phyloP scores from a whole-genome alignment of 495 filamentous ascomycete genomes.

The Umbilicaria muhlenbergii region DNA sequence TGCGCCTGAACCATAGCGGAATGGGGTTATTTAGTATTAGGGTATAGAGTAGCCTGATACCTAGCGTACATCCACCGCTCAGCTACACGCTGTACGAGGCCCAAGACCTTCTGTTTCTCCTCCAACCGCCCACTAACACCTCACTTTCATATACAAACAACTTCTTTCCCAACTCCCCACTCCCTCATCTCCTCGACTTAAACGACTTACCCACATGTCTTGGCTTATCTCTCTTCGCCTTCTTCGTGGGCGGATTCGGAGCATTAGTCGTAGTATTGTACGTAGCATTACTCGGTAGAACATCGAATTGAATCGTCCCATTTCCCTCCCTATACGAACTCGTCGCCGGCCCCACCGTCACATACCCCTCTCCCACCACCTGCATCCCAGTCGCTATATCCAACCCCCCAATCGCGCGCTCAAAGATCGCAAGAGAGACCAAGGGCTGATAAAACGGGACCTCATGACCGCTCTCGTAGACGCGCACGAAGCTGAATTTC shows the following conservation, averaged over 20 bases:
- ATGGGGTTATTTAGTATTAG: too few species aligned
- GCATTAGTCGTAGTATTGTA: slow-evolving; percentile 38
- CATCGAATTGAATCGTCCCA: slow-evolving; percentile 33
- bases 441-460: slow-evolving; percentile 44
- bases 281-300: slow-evolving; percentile 31
- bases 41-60: too few species aligned
- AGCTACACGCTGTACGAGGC: too few species aligned
- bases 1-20: too few species aligned
- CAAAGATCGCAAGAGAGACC: slow-evolving; percentile 37
- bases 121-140: too few species aligned
- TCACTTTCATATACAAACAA: too few species aligned
- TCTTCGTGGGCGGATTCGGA: slow-evolving; percentile 17
- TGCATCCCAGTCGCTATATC: slow-evolving; percentile 43
- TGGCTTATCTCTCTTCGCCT: neutral
- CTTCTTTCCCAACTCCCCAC: too few species aligned
- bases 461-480: slow-evolving; percentile 46
- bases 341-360: slow-evolving; percentile 31
- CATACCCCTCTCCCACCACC: slow-evolving; percentile 21
- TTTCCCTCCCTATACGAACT: slow-evolving; percentile 43
- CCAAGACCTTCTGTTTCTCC: too few species aligned
- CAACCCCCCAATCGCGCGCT: slow-evolving; percentile 32
- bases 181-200: too few species aligned
- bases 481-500: slow-evolving; percentile 41
- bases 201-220: too few species aligned
- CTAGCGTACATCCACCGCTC: too few species aligned